A percentile compares a stretch with the other conserved stretches of the same genome.
Conservation (phyloP, 2,329 filamentous ascomycete genomes). For the Thermothelomyces thermophilus region DNA sequence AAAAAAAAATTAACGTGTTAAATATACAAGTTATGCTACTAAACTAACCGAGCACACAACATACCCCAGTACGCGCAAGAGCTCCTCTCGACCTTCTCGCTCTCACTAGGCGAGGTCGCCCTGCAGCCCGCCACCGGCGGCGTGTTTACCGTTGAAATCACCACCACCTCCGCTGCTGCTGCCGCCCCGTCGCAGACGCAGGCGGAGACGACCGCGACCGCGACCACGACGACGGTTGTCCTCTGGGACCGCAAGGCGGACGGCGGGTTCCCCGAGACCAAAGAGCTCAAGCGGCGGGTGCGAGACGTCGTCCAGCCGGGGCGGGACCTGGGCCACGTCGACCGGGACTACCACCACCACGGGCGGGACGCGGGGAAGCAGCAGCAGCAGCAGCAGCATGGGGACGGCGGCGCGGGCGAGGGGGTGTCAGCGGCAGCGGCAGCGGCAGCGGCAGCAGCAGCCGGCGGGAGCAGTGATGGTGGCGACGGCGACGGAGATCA, state of each 20-base stretch:
- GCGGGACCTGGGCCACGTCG: constrained; percentile 75
- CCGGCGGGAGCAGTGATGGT: too few species aligned
- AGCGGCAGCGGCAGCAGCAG: not conserved
- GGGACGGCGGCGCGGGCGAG: not conserved
- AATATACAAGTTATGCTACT: not conserved
- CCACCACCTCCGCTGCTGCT: constrained; percentile 27
- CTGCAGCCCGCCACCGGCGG: constrained; percentile 82
- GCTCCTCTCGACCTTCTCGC: constrained; percentile 85
- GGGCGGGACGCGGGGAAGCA: constrained; percentile 1
- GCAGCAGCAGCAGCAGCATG: not conserved
- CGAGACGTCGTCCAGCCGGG: constrained; percentile 75
- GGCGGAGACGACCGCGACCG: not conserved
- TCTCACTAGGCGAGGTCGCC: constrained; percentile 76
- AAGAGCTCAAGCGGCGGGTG: constrained; percentile 79
- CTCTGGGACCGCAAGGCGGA: constrained; percentile 86
- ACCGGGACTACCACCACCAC: constrained; percentile 42
- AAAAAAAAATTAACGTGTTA: not conserved
- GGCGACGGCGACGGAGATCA: too few species aligned
- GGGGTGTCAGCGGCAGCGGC: not conserved
- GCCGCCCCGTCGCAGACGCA: not conserved
- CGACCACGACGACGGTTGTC: constrained; percentile 26
- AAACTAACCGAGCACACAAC: not conserved
- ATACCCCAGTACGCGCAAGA: constrained; percentile 78
- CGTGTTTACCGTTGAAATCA: constrained; percentile 68
- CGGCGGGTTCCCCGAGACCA: constrained; percentile 89